Conservation (phyloP, 139 green algal species). For the Eudorina sp. region DNA sequence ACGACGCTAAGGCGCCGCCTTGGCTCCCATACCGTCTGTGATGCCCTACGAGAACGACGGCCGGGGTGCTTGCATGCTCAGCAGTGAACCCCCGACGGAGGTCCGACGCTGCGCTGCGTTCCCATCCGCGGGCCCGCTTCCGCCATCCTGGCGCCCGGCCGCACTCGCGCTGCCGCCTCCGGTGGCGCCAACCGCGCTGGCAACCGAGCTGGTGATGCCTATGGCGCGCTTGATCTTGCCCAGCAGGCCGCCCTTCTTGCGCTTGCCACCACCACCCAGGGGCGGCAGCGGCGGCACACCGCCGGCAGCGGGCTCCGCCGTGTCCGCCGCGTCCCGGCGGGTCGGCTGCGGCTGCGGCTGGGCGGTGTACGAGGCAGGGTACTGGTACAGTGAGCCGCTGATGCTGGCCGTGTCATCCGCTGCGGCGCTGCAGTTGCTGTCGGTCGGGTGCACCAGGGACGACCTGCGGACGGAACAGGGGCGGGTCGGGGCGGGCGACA, state of each 20-base stretch:
- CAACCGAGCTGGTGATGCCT: not conserved
- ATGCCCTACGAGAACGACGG: not conserved
- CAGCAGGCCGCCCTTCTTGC: conserved; percentile 17
- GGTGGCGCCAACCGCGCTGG: not conserved
- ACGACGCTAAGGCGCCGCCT: not conserved
- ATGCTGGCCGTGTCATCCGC: not conserved
- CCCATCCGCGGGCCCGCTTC: not conserved
- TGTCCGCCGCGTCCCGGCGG: not conserved
- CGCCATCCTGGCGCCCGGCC: not conserved
- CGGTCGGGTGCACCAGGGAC: not conserved
- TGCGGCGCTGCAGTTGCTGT: not conserved
- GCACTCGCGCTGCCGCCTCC: not conserved
- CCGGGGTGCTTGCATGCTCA: not conserved
- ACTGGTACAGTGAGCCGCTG: not conserved
- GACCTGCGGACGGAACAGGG: not conserved
- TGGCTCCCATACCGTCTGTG: not conserved
- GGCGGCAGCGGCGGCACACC: not conserved
- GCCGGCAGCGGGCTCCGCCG: not conserved
- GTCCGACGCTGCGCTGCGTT: not conserved
- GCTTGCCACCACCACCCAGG: not conserved
- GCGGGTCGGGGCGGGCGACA: not conserved
- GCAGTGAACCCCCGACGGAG: not conserved
- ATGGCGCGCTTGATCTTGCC: conserved; percentile 26
- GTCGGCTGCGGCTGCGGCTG: not conserved
- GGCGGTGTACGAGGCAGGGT: not conserved